phyloP scores from a whole-genome alignment of 2,329 filamentous ascomycete species.

The Penicillium decumbens region DNA sequence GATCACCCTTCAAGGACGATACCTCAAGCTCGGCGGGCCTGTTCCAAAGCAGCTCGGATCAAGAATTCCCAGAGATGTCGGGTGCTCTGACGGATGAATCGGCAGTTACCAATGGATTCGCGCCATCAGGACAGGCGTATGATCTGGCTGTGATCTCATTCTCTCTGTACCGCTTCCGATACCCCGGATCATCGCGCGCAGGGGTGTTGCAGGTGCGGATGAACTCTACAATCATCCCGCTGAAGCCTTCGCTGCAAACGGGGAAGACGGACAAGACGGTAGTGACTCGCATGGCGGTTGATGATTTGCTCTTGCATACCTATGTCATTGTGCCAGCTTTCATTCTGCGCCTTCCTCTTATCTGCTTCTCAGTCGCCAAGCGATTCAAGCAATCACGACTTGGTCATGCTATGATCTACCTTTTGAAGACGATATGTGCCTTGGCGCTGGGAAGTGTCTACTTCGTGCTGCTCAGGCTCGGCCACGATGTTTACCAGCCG shows the following conservation, averaged over 20 bases:
- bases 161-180: constrained; percentile 3
- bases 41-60: neutral
- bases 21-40: neutral
- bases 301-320: constrained; percentile 14
- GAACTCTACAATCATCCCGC: neutral
- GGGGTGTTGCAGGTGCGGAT: constrained; percentile 1
- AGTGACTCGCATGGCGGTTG: neutral
- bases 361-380: constrained; percentile 2
- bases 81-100: neutral
- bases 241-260: neutral
- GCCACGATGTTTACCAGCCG: neutral
- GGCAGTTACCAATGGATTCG: neutral
- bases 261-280: neutral
- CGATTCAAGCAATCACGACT: constrained; percentile 4
- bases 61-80: neutral
- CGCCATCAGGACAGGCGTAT: neutral
- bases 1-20: neutral
- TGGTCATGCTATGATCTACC: constrained; percentile 5
- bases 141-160: constrained; percentile 8
- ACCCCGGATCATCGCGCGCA: neutral
- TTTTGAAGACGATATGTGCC: constrained; percentile 4
- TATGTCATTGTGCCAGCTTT: constrained; percentile 14
- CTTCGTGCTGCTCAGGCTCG: neutral
- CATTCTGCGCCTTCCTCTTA: constrained; percentile 5
- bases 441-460: neutral